Evolutionary conservation across 2,329 filamentous ascomycete genomes (phyloP), one percentile per base, ranked within the genome.

Genomic region (Purpureocillium lavendulum): DNA sequence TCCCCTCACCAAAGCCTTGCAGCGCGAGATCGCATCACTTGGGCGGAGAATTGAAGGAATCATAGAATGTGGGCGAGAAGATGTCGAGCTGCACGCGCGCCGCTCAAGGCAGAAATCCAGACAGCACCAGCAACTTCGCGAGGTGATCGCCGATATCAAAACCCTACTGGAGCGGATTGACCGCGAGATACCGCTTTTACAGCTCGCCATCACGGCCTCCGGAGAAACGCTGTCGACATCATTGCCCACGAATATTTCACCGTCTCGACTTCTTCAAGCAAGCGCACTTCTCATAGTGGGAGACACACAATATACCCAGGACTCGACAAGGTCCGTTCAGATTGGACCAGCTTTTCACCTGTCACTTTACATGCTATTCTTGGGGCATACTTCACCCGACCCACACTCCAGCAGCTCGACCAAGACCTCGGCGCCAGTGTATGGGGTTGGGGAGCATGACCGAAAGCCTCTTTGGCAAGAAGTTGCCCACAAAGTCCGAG

Each of bases 361-460:
- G 7, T 94, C 89, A 0, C 66, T 97, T 49, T 98, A 97, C 60
- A 96, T 97, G 88, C 73, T 97, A 1, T 98, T 97, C 53, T 72
- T 82, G 2, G 84, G 87, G 2, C 88, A 97, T 59, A 68, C 81
- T 4, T 66, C 67, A 8, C 17, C 33, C 21, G 12, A 33, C 15
- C 12, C 17, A 3, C 9, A 4, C n/a, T n/a, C 12, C 49, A 29
- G 11, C 2, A 8, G 13, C 18, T 11, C 28, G 2, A 17, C 18
- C 7, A 30, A 35, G 9, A 17, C 15, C 7, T 21, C 36, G 7
- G 15, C n/a, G 7, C 33, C 36, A 13, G 33, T 43, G 4, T 61
- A 60, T 33, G 58, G 58, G 1, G 26, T 60, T 4, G 53, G 51
- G 3, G 49, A 54, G 33, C 42, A 49, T 8, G 84, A 64, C 61